A percentile compares a stretch with the other conserved stretches of the same genome.
These are phyloP conservation scores for Teunomyces cretensis DNA, from an alignment of 805 yeast species.

Conservation along the genomic window DNA sequence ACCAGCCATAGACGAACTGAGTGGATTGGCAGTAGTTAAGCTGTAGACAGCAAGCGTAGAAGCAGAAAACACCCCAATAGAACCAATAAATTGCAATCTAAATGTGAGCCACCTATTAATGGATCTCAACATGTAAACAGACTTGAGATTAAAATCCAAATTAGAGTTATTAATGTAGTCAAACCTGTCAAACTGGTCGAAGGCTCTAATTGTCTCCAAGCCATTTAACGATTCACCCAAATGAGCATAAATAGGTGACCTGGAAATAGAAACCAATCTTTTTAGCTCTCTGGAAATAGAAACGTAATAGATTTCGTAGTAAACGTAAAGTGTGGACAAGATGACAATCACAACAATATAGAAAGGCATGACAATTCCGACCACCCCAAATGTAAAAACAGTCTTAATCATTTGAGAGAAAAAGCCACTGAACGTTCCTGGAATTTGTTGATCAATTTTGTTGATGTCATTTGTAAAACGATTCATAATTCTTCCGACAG, in stretches of 20 bases:
- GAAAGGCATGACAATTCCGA: constrained; percentile 24
- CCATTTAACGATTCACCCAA: constrained; percentile 30
- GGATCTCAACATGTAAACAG: constrained; percentile 19
- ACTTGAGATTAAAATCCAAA: constrained; percentile 19
- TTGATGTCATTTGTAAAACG: constrained; percentile 27
- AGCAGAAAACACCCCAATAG: constrained; percentile 20
- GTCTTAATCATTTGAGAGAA: constrained; percentile 16
- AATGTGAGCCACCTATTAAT: constrained; percentile 27
- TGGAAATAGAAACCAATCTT: constrained; percentile 23
- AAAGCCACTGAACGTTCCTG: constrained; percentile 20
- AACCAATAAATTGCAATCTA: constrained; percentile 24
- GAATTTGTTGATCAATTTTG: constrained; percentile 22
- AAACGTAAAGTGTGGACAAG: constrained; percentile 21
- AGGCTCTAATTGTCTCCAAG: constrained; percentile 27
- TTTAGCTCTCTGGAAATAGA: constrained; percentile 28
- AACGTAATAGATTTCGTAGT: constrained; percentile 23
- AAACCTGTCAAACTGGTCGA: constrained; percentile 22
- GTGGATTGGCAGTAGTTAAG: constrained; percentile 38
- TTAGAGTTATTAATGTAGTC: constrained; percentile 20
- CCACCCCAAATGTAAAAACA: constrained; percentile 20
- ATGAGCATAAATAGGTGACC: constrained; percentile 29
- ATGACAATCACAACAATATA: constrained; percentile 20
- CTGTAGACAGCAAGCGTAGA: constrained; percentile 45
- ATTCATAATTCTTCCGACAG: constrained; percentile 30
- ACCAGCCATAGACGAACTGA: constrained; percentile 63